These are phyloP conservation scores for Trametes pubescens DNA, from an alignment of 1,284 basidiomycete genomes.

Conservation along the genomic window DNA sequence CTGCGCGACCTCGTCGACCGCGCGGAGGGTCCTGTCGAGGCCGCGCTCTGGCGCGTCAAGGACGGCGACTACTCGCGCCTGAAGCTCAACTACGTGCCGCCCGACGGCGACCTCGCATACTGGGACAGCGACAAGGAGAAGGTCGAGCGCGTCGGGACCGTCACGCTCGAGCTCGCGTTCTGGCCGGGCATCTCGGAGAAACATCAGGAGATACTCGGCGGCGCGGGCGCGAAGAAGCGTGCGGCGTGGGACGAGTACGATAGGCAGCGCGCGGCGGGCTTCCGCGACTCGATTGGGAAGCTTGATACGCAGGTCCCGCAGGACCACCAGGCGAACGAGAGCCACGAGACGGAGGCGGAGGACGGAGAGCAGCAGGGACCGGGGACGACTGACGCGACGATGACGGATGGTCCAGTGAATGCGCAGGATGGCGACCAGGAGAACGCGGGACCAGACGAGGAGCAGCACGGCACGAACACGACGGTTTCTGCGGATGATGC, in stretches of 20 bases:
- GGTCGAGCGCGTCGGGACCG: conserved; percentile 48
- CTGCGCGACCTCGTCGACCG: conserved; percentile 62
- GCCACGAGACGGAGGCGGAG: conserved; percentile 25
- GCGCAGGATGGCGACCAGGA: conserved; percentile 24
- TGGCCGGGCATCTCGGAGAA: conserved; percentile 45
- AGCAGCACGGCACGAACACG: conserved; percentile 37
- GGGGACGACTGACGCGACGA: conserved; percentile 23
- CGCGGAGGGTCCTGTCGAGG: conserved; percentile 48
- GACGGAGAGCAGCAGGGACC: conserved; percentile 20
- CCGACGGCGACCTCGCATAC: conserved; percentile 55
- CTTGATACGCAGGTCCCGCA: conserved; percentile 23
- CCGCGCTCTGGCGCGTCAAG: conserved; percentile 48
- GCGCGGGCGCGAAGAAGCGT: conserved; percentile 39
- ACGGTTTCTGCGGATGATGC: conserved; percentile 47
- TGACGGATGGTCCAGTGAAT: conserved; percentile 28
- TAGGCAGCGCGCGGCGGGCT: conserved; percentile 48
- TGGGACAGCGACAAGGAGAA: conserved; percentile 58
- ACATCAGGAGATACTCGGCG: conserved; percentile 47
- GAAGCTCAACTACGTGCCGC: conserved; percentile 65
- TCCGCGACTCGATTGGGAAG: conserved; percentile 46
- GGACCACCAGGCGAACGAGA: conserved; percentile 26
- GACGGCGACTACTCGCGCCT: conserved; percentile 52
- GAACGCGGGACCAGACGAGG: conserved; percentile 26
- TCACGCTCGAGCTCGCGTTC: conserved; percentile 39
- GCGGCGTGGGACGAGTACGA: conserved; percentile 45